These are phyloP conservation scores for Microbotryum intermedium DNA, from an alignment of 1,284 basidiomycete genomes.

Conservation along the genomic window DNA sequence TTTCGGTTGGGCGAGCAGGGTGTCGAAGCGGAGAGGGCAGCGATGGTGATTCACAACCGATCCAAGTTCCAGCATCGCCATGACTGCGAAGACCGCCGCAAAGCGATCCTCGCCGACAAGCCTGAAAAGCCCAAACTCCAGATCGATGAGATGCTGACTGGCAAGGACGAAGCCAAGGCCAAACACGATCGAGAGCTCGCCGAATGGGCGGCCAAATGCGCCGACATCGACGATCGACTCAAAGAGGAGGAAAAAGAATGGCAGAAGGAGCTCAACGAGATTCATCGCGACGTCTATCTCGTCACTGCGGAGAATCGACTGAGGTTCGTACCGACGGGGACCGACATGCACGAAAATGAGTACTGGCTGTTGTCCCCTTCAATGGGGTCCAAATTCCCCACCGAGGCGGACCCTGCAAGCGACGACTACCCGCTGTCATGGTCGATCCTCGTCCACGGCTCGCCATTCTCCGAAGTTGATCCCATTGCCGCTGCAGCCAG, in stretches of 20 bases:
- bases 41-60: too few relatives aligned
- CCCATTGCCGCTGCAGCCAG: too few relatives aligned
- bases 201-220: background rate
- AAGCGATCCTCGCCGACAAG: background rate
- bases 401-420: background rate
- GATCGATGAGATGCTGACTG: background rate
- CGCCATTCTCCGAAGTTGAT: background rate
- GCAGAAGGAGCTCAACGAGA: background rate
- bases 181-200: background rate
- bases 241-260: background rate
- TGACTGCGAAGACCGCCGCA: background rate
- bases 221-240: background rate
- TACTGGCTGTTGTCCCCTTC: background rate
- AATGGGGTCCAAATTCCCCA: background rate
- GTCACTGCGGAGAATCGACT: background rate
- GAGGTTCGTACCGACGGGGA: background rate
- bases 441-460: slow-evolving; percentile 1
- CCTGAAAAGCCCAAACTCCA: background rate
- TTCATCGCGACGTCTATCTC: background rate
- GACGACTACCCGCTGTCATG: slow-evolving; percentile 1
- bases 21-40: background rate
- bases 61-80: background rate
- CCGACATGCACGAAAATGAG: background rate
- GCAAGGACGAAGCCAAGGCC: background rate
- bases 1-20: background rate